These are phyloP conservation scores for Irineochytrium annulatum DNA, from an alignment of 192 early-diverging fungal genomes.

Conservation along the genomic window DNA sequence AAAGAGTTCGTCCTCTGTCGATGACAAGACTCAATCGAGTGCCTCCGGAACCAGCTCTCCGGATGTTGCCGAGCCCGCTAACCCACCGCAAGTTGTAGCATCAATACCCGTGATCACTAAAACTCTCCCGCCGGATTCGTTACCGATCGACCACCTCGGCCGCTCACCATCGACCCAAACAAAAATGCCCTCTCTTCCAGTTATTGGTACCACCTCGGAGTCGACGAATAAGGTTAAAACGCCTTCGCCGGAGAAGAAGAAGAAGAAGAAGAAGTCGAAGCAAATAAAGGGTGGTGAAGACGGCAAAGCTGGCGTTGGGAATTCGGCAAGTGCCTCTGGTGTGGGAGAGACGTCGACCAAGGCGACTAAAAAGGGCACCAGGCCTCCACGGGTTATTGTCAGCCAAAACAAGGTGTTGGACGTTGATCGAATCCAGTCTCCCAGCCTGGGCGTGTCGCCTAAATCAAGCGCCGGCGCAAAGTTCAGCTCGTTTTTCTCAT, in stretches of 20 bases:
- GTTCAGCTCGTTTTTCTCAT: conserved; percentile 4
- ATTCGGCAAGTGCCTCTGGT: no score
- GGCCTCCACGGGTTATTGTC: conserved; percentile 41
- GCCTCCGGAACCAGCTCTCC: neutral
- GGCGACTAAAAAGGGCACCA: conserved; percentile 11
- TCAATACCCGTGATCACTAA: neutral
- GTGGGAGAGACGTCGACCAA: no score
- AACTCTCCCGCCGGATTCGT: no score
- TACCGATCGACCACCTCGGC: no score
- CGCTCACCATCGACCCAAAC: no score
- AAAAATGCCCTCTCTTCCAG: neutral
- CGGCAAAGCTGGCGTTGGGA: neutral
- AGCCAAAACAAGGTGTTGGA: conserved; percentile 38
- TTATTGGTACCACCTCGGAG: neutral
- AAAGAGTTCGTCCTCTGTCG: neutral
- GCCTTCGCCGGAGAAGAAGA: neutral
- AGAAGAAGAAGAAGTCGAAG: neutral
- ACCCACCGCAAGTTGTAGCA: no score
- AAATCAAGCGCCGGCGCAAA: conserved; percentile 1
- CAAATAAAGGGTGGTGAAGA: neutral
- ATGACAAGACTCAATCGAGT: neutral
- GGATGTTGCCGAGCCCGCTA: neutral
- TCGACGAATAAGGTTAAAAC: no score
- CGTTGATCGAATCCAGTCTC: conserved; percentile 37
- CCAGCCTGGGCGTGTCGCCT: conserved; percentile 10